These are phyloP conservation scores for Teratosphaeria epicoccoides DNA, from an alignment of 2,329 filamentous ascomycete genomes.

Conservation along the genomic window DNA sequence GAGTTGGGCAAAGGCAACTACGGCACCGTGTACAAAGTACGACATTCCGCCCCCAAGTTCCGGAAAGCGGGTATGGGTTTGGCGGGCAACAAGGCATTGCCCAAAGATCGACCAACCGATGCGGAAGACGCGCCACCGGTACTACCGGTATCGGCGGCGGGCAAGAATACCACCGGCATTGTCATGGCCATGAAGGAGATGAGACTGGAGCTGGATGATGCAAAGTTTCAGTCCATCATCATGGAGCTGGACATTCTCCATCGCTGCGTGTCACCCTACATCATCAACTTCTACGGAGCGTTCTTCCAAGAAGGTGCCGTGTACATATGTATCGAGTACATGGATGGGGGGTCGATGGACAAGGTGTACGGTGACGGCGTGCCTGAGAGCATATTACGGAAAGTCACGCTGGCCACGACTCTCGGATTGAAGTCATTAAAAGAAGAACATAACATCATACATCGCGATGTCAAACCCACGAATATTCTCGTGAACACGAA, in stretches of 20 bases:
- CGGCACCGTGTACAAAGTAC: constrained; percentile 93
- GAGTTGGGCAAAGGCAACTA: constrained; percentile 98
- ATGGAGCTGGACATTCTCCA: constrained; percentile 96
- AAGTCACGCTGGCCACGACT: constrained; percentile 81
- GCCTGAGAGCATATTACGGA: constrained; percentile 75
- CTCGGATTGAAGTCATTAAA: constrained; percentile 89
- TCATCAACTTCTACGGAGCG: constrained; percentile 96
- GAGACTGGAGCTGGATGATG: constrained; percentile 85
- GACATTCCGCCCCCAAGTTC: constrained; percentile 63
- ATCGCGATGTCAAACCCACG: constrained; percentile 97
- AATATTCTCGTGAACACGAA: constrained; percentile 87
- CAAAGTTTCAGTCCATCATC: constrained; percentile 92
- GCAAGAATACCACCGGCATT: constrained; percentile 51
- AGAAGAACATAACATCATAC: constrained; percentile 98
- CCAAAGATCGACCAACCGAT: constrained; percentile 17
- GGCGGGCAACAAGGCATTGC: constrained; percentile 44
- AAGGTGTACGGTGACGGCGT: constrained; percentile 88
- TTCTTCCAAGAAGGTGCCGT: constrained; percentile 99
- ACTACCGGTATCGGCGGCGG: neutral
- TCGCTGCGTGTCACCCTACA: constrained; percentile 87
- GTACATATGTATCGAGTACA: constrained; percentile 98
- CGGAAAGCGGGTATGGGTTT: constrained; percentile 50
- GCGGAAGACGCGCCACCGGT: constrained; percentile 16
- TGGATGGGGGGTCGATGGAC: constrained; percentile 97
- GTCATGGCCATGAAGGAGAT: constrained; percentile 99